Base-by-base conservation (phyloP, 352 stramenopile genomes). In the Plasmopara muralis region DNA sequence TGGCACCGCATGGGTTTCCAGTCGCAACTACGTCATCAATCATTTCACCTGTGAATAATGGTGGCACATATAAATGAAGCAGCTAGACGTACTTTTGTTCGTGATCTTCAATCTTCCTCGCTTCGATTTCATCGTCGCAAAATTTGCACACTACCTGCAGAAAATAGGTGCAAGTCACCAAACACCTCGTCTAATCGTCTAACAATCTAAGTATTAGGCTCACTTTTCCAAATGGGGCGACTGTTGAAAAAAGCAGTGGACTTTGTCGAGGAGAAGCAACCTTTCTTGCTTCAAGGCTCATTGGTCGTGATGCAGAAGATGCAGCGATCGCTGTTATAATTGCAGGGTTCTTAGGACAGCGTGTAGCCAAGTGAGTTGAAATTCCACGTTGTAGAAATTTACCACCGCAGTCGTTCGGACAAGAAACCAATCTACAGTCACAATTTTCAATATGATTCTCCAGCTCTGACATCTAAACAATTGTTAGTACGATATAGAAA, bases 401-500 rank as follows among this genome's bases (percentile, higher is more conserved):
- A 20, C 77, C 75, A 9, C 82, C 82, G 30, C 82, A 92, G 30
- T 84, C 64, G 42, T 88, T 88, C 15, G 82, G 77, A 54, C 82
- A 92, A 0, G 76, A 65, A 10, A 89, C 77, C 10, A 92, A 62
- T 35, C 82, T 79, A 41, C 79, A 89, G 59, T 92, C 82, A 37
- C 82, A 92, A 42, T 70, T 84, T 35, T 92, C 75, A 33, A 92
- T 89, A 44, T 92, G 82, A 6, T 89, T 79, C 55, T 87, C 75
- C 13, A 92, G 63, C 37, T 92, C 78, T 0, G 70, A 67, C 59
- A 82, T 81, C 75, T 86, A 25, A 33, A 9, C 31, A 3, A 25
- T 25, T 25, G 20, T 25, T 25, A 25, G 20, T 3, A 25, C 3
- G 1, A 25, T 25, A 25, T 25, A 25, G 20, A 25, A 25, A 25